phyloP scores from a whole-genome alignment of 108 stramenopile species.

The Pseudonitzschia multistriata region DNA sequence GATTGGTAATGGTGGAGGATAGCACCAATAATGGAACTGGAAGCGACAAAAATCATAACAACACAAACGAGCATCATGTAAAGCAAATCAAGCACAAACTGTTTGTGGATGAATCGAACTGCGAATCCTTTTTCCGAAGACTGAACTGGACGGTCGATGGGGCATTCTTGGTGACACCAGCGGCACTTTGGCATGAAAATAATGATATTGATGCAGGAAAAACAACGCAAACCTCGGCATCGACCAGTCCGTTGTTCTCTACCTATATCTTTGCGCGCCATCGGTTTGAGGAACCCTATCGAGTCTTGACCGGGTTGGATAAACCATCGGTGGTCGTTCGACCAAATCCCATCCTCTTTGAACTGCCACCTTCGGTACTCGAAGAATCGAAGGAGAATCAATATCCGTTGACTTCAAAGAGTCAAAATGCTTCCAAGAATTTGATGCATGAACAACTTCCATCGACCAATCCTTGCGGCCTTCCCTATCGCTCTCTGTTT shows the following conservation, averaged over 20 bases:
- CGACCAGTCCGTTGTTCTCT: constrained; percentile 52
- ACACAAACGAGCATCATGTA: neutral
- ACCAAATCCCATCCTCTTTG: constrained; percentile 78
- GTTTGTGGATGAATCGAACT: constrained; percentile 88
- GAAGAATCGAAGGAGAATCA: constrained; percentile 40
- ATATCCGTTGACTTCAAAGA: constrained; percentile 3
- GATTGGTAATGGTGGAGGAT: constrained; percentile 19
- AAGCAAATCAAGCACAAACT: constrained; percentile 41
- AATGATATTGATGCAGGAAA: constrained; percentile 11
- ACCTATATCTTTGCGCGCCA: constrained; percentile 79
- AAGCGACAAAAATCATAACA: neutral
- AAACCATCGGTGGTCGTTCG: constrained; percentile 84
- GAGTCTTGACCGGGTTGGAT: constrained; percentile 72
- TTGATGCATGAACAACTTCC: constrained; percentile 12
- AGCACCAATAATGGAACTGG: neutral
- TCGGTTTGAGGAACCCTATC: constrained; percentile 77
- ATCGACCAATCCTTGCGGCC: constrained; percentile 6
- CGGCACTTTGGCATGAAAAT: constrained; percentile 74
- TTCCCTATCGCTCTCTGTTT: constrained; percentile 79
- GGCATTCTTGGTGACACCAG: constrained; percentile 84
- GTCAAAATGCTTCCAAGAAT: neutral
- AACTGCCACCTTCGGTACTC: constrained; percentile 44
- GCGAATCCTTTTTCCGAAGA: constrained; percentile 90
- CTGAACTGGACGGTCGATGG: constrained; percentile 91
- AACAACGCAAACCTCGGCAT: neutral